Evolutionary conservation across 192 early-diverging fungal species (phyloP).

Genomic region (Coemansia sp.): DNA sequence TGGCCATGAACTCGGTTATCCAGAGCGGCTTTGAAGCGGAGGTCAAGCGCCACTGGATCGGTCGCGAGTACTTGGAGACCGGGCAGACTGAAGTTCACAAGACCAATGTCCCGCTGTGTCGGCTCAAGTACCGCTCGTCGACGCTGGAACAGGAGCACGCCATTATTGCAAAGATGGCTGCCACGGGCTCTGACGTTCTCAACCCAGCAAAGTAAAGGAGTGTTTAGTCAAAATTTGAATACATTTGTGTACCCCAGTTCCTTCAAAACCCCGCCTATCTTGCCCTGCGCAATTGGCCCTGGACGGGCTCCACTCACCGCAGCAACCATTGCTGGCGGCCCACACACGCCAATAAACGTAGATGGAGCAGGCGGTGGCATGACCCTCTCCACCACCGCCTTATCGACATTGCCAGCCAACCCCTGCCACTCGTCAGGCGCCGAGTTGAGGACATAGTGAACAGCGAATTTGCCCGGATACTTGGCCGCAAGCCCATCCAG

Average conservation of each 20-base stretch:
- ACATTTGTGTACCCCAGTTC: slow-evolving; percentile 77
- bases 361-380: slow-evolving; percentile 56
- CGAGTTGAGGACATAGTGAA: slow-evolving; percentile 69
- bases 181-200: not conserved
- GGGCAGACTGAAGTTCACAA: slow-evolving; percentile 81
- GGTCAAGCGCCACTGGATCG: slow-evolving; percentile 90
- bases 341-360: slow-evolving; percentile 65
- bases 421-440: slow-evolving; percentile 64
- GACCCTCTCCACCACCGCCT: slow-evolving; percentile 64
- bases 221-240: slow-evolving; percentile 65
- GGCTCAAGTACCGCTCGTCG: slow-evolving; percentile 78
- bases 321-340: slow-evolving; percentile 70
- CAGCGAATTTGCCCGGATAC: slow-evolving; percentile 60
- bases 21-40: slow-evolving; percentile 89
- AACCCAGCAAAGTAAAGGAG: not conserved
- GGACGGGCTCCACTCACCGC: slow-evolving; percentile 75
- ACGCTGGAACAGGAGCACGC: slow-evolving; percentile 79
- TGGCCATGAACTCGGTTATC: slow-evolving; percentile 79
- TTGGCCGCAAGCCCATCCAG: slow-evolving; percentile 60
- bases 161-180: slow-evolving; percentile 10
- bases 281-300: slow-evolving; percentile 77
- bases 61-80: slow-evolving; percentile 68
- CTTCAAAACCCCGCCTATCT: slow-evolving; percentile 76
- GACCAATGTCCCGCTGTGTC: slow-evolving; percentile 89
- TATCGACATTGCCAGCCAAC: slow-evolving; percentile 68